Base-by-base conservation (phyloP, 1,139 yeast genomes). In the Wickerhamiella infanticola region DNA sequence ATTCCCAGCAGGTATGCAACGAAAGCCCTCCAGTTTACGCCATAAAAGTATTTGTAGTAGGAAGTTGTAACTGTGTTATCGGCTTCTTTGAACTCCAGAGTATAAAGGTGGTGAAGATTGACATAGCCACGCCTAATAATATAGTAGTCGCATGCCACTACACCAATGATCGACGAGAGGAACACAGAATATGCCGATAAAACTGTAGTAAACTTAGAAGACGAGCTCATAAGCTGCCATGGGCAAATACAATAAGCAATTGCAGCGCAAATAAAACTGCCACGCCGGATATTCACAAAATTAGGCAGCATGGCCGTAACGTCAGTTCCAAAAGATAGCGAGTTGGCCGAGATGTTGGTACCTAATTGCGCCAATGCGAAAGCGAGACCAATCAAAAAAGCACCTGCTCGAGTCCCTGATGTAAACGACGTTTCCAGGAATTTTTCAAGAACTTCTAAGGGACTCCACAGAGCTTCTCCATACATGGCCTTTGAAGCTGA, bases 301-400 rank as follows among this genome's bases (percentile, higher is more conserved):
- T 78, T 69, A 39, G 95, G 95, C 44, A 82, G 62, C 51, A 85
- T 61, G 3, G 94, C 93, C 13, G 94, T 74, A 67, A 83, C 76
- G 65, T 85, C 95, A 5, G 94, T 84, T 60, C 95, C 95, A 46
- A 90, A 88, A 4, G 93, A 79, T 46, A 85, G 69, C 4, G 94
- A 79, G 63, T 85, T 85, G 11, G 94, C 95, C 33, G 93, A 76
- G 51, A 85, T 81, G 58, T 85, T 85, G 24, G 93, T 80, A 62
- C 94, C 94, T 52, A 83, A 67, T 63, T 84, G 94, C 18, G 94
- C 93, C 49, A 83, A 63, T 1, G 86, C 82, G 63, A 84, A 82
- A 1, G 83, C 83, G 43, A 77, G 67, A 4, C 86, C 73, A 54
- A 83, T 77, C 51, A 85, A 70, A 62, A 85, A 84, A 1, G 80